Percentiles rank a stretch among this genome's conserved stretches.
phyloP scores from a whole-genome alignment of 257 asterid species.

The Solanum peruvianum region DNA sequence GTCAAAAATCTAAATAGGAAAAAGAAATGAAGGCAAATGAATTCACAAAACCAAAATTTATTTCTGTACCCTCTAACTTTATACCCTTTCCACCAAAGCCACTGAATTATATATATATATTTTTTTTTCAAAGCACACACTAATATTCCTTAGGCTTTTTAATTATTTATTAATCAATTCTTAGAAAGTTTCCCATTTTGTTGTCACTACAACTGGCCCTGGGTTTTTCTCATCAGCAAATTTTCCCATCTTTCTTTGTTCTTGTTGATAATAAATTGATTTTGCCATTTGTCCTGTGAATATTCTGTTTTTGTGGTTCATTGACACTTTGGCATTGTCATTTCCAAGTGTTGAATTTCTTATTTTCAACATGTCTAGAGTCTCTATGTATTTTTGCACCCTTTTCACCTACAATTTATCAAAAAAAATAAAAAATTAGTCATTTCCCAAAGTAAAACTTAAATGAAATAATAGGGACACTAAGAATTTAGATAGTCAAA shows the following conservation, averaged over 20 bases:
- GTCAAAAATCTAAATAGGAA: constrained; percentile 1
- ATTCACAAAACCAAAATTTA: not conserved
- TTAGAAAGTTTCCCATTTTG: constrained; percentile 80
- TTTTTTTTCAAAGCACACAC: not conserved
- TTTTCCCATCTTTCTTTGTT: constrained; percentile 25
- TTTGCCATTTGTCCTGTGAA: constrained; percentile 10
- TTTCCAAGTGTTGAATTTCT: constrained; percentile 35
- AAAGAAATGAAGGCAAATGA: not conserved
- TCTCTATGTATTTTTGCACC: constrained; percentile 79
- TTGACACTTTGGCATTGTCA: constrained; percentile 2
- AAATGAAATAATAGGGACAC: not conserved
- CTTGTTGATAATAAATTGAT: constrained; percentile 20
- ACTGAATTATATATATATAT: not conserved
- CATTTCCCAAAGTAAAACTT: not conserved
- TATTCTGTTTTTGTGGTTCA: constrained; percentile 18
- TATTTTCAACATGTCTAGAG: constrained; percentile 60
- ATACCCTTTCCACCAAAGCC: not conserved
- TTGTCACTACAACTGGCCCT: constrained; percentile 45
- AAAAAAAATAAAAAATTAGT: not conserved
- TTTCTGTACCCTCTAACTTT: not conserved
- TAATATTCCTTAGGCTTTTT: not conserved
- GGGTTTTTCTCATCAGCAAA: constrained; percentile 14
- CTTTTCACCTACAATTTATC: constrained; percentile 56
- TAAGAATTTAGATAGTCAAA: not conserved
- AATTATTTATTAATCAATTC: not conserved